Evolutionary conservation across 1,284 basidiomycete genomes (phyloP).

Genomic region (Ceratorhiza oryzae-sativae): DNA sequence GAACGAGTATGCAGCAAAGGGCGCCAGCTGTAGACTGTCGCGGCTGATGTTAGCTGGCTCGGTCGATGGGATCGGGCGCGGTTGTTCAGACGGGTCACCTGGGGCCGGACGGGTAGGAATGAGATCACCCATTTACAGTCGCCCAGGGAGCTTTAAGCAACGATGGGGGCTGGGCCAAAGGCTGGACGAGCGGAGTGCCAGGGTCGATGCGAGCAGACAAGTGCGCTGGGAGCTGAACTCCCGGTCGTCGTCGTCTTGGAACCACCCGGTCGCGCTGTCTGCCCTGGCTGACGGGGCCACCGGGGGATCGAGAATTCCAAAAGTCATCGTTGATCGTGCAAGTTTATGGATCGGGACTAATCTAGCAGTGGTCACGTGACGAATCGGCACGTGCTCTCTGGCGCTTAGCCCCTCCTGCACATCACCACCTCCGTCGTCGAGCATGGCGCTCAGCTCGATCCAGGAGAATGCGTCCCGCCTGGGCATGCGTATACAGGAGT

Average conservation of each 20-base stretch:
- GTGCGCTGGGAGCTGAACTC: not conserved
- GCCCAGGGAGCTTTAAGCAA: too few species aligned
- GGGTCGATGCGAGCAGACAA: not conserved
- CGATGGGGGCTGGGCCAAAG: too few species aligned
- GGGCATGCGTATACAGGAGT: slow-evolving; percentile 78
- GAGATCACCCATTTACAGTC: not conserved
- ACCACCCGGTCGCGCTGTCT: not conserved
- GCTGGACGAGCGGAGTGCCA: not conserved
- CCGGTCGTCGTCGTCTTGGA: not conserved
- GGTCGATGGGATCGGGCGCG: not conserved
- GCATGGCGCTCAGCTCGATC: slow-evolving; percentile 44
- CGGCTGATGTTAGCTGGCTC: not conserved
- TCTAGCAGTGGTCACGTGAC: not conserved
- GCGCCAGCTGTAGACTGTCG: not conserved
- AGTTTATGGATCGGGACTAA: slow-evolving; percentile 10
- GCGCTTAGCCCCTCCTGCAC: not conserved
- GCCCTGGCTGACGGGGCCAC: not conserved
- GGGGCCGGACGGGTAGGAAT: not conserved
- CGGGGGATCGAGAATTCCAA: slow-evolving; percentile 4
- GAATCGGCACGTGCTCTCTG: not conserved
- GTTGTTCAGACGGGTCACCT: not conserved
- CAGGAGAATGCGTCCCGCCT: slow-evolving; percentile 72
- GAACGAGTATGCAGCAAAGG: not conserved
- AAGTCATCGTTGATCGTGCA: slow-evolving; percentile 14
- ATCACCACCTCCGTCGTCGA: not conserved